Evolutionary conservation across 768 basidiomycete genomes (phyloP), one percentile per base, ranked within the genome.

Genomic region (Butyriboletus loyo): DNA sequence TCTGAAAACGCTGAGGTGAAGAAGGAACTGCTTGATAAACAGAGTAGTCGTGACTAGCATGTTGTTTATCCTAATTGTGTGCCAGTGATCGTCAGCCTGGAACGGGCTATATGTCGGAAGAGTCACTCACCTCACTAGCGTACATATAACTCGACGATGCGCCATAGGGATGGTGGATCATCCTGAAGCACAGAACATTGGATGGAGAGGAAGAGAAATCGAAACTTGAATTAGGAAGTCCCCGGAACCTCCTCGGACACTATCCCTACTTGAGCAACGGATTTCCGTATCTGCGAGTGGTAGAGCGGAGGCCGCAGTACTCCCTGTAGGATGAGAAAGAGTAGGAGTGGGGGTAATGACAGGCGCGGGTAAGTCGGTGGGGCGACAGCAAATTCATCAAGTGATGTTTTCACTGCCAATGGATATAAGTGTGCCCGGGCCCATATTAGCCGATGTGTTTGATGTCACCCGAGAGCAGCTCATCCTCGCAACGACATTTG

Each of bases 121-220:
- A n/a, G 34, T 7, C 9, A 55, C 68, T 40, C 36, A 64, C 68
- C 55, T 56, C 57, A 28, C 38, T 55, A 15, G 61, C 52, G 31
- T 68, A 66, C 48, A 68, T 38, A 31, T 62, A 70, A 40, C 56
- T 62, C 15, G 68, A 60, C 24, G 68, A 53, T 41, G 65, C 59
- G 34, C 53, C 64, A 32, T 68, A 68, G 15, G 66, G 66, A 55
- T 68, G 66, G 49, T 59, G 46, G 38, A 66, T 68, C 59, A 68
- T 70, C 54, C 37, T 66, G 56, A 52, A 43, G 53, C 38, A 51
- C 35, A 57, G 58, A 47, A 25, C 64, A 66, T 65, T 25, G 53
- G 55, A n/a, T 28, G 28, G 38, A 41, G 30, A 49, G 46, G 52
- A 44, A 52, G 37, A 45, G 34, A 46, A 51, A 35, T 19, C 36